Base-by-base conservation (phyloP, 75 land plant genomes). In the Pinus albicaulis region DNA sequence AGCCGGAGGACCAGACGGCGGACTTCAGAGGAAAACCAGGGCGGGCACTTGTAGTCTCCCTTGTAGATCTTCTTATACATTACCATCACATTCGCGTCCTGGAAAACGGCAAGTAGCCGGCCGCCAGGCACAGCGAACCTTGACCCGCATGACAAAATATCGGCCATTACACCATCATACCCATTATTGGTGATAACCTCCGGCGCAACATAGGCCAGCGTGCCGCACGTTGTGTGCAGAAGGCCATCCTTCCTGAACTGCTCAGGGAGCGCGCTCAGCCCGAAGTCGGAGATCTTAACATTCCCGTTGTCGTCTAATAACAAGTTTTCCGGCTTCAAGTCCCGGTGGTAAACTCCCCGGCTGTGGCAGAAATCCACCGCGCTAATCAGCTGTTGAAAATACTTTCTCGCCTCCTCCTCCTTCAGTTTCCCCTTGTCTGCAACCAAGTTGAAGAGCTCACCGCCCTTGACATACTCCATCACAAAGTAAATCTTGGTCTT, bases 121-220 rank as follows among this genome's bases (percentile, higher is more conserved):
- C 86, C 76, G 72, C 71, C 71, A 57, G 73, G 77, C 16, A 74
- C 80, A 26, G 56, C 72, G 16, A 78, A 19, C 15, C 85, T 71
- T 3, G 82, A 87, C 38, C 89, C 89, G 57, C 89, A 87, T 38
- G 89, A 84, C 89, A 87, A 87, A 28, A 84, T 78, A 60, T 87
- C 83, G 8, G 76, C 83, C 75, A 81, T 87, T 5, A 84, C 76
- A 7, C 82, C 90, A 44, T 88, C 90, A 59, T 88, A 88, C 6
- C 90, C 90, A 57, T 82, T 79, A 11, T 80, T 62, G 13, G 64
- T 59, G 19, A 88, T 41, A 13, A 91, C 91, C 88, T 90, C 92
- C 24, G 92, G 92, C 1, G 92, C 89, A 13, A 87, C 87, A 48
- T 90, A 90, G 20, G 86, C 89, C 57, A 89, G 92, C 20, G 90